Percentiles rank a stretch among this genome's conserved stretches.
Evolutionary conservation across 2,329 filamentous ascomycete species (phyloP).

Genomic region (Trichoderma semiorbis): DNA sequence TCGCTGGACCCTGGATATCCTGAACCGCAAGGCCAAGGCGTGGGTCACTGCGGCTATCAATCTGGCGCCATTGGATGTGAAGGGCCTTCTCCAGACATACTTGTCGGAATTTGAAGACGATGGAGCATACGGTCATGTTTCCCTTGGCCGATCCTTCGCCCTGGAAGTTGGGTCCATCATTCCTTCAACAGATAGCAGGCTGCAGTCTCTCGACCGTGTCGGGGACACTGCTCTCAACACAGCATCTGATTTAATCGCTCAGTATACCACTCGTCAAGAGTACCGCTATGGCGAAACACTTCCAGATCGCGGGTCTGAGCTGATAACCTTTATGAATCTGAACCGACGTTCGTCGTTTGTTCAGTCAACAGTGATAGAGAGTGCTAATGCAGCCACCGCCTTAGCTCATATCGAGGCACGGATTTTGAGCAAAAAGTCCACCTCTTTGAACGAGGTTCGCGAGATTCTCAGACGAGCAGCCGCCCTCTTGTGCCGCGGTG

Average conservation of each 20-base stretch:
- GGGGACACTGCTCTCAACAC: constrained; percentile 78
- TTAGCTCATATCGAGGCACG: constrained; percentile 71
- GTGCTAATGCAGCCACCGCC: constrained; percentile 58
- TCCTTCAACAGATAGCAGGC: constrained; percentile 78
- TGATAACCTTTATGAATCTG: constrained; percentile 58
- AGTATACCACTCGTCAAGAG: constrained; percentile 95
- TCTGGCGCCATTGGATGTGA: constrained; percentile 86
- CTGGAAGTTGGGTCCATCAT: constrained; percentile 87
- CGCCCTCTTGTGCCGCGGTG: constrained; percentile 75
- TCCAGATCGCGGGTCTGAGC: constrained; percentile 64
- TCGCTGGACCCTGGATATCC: constrained; percentile 70
- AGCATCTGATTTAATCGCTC: constrained; percentile 91
- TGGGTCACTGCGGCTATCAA: constrained; percentile 83
- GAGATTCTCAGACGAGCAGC: constrained; percentile 82
- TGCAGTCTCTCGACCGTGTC: constrained; percentile 75
- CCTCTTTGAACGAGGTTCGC: constrained; percentile 71
- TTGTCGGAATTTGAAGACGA: constrained; percentile 93
- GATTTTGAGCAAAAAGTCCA: constrained; percentile 63
- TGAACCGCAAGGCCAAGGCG: constrained; percentile 70
- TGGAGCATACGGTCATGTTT: constrained; percentile 84
- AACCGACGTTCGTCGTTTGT: constrained; percentile 52
- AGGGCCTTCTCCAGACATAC: constrained; percentile 93
- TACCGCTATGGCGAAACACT: constrained; percentile 83
- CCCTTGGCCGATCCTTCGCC: constrained; percentile 89
- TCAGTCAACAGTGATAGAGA: constrained; percentile 50